Percentiles rank a stretch among this genome's conserved stretches.
These are phyloP conservation scores for Stramenopiles sp. DNA, from an alignment of 352 stramenopile species.

Conservation along the genomic window DNA sequence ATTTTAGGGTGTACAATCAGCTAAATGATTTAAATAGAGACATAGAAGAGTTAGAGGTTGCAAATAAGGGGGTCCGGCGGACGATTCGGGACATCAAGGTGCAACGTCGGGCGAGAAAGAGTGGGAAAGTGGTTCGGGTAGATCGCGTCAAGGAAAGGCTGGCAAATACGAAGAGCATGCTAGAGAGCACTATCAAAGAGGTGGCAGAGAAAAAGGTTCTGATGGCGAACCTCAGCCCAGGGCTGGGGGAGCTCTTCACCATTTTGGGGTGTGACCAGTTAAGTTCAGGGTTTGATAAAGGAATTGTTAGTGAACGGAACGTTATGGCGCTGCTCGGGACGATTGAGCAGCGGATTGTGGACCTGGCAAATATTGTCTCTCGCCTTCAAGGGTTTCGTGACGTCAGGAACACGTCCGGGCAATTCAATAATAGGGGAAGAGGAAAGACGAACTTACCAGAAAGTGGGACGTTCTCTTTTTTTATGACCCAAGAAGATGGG, in stretches of 20 bases:
- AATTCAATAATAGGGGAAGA: background rate
- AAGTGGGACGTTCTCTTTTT: background rate
- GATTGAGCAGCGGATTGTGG: background rate
- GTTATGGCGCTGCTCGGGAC: background rate
- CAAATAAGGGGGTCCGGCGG: background rate
- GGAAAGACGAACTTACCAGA: background rate
- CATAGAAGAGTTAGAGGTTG: background rate
- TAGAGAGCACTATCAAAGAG: background rate
- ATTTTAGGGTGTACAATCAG: background rate
- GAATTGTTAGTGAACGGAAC: background rate
- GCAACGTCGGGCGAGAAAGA: background rate
- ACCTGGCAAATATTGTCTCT: background rate
- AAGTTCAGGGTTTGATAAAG: background rate
- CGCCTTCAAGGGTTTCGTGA: background rate
- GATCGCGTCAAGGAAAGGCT: background rate
- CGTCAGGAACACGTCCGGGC: background rate
- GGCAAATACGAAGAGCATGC: background rate
- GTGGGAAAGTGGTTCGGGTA: background rate
- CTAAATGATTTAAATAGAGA: conserved; percentile 6
- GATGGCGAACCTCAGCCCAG: background rate
- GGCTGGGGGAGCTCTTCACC: background rate
- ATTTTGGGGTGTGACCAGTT: background rate
- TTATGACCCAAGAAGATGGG: background rate
- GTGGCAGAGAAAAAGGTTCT: background rate
- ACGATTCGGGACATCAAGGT: background rate